These are phyloP conservation scores for Nigrograna mackinnonii DNA, from an alignment of 2,329 filamentous ascomycete species.

Conservation along the genomic window DNA sequence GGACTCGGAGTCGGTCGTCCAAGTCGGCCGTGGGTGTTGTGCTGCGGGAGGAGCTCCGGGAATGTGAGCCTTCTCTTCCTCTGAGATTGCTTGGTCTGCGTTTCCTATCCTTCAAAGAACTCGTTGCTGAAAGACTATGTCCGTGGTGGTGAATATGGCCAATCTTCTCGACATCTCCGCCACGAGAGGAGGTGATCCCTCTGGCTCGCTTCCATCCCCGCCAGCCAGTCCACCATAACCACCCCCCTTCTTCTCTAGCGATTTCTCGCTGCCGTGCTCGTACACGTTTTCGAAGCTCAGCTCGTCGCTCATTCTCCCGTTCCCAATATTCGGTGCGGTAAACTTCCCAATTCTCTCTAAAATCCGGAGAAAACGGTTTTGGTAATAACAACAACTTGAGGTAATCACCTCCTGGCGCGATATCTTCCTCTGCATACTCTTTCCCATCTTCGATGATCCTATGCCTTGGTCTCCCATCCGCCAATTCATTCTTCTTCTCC, in stretches of 20 bases:
- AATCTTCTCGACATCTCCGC: conserved; percentile 34
- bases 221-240: conserved; percentile 88
- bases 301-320: conserved; percentile 86
- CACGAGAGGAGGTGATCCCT: conserved; percentile 23
- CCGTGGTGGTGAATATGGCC: conserved; percentile 18
- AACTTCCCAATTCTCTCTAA: conserved; percentile 95
- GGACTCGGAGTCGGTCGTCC: conserved; percentile 26
- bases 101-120: conserved; percentile 27
- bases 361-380: conserved; percentile 93
- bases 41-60: conserved; percentile 34
- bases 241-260: conserved; percentile 69
- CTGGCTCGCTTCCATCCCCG: conserved; percentile 51
- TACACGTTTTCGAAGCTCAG: conserved; percentile 71
- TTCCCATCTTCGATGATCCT: conserved; percentile 61
- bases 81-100: conserved; percentile 30
- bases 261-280: conserved; percentile 69
- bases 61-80: conserved; percentile 32
- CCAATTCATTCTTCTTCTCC: conserved; percentile 33
- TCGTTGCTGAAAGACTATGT: conserved; percentile 12
- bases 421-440: conserved; percentile 78
- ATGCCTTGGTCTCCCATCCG: conserved; percentile 26
- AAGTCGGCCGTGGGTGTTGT: conserved; percentile 35
- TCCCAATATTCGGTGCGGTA: conserved; percentile 97
- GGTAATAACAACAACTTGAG: conserved; percentile 88
- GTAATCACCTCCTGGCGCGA: conserved; percentile 87